Base-by-base conservation (phyloP, 331 rosid genomes). In the Cydonia oblonga region DNA sequence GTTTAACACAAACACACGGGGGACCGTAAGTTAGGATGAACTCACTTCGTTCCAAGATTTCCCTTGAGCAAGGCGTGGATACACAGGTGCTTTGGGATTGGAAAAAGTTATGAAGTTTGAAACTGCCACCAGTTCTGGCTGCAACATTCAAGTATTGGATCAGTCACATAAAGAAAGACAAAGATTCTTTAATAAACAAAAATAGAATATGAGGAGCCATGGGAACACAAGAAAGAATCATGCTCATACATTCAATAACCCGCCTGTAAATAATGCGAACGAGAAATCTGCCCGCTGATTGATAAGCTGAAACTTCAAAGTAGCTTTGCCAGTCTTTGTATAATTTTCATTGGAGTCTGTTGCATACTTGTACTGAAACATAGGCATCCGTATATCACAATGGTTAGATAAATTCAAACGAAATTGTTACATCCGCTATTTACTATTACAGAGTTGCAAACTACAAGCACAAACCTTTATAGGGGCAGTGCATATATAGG, bases 241-340 rank as follows among this genome's bases (percentile, higher is more conserved):
- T 4, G 70, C 29, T 78, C 82, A 16, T 53, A 93, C 98, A 66
- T 88, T 86, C 63, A 81, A 76, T 62, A 91, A 64, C n/a, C 97
- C 89, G 12, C 96, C 91, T 3, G 97, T 78, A 77, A 91, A 91
- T 68, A 93, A 77, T 11, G 90, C 96, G 75, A 93, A 89, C 16
- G 98, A 93, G 84, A 93, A 91, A 76, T 93, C 96, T 67, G 92
- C 86, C 15, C 97, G 91, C 80, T 93, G 98, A 79, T 93, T 89
- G 81, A 93, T 91, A 84, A 93, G 82, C 81, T 68, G 89, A 78
- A 93, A 89, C 72, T 42, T 80, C 82, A 93, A 79, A 75, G 86
- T 65, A 59, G 96, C 78, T 75, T 66, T 86, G 52, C 98, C 98
- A 4, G 88, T 87, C 80, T 69, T 79, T 15, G 67, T 28, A 74